Evolutionary conservation across 1,139 yeast genomes (phyloP), one percentile per base, ranked within the genome.

Genomic region (Diutina neorugosa): DNA sequence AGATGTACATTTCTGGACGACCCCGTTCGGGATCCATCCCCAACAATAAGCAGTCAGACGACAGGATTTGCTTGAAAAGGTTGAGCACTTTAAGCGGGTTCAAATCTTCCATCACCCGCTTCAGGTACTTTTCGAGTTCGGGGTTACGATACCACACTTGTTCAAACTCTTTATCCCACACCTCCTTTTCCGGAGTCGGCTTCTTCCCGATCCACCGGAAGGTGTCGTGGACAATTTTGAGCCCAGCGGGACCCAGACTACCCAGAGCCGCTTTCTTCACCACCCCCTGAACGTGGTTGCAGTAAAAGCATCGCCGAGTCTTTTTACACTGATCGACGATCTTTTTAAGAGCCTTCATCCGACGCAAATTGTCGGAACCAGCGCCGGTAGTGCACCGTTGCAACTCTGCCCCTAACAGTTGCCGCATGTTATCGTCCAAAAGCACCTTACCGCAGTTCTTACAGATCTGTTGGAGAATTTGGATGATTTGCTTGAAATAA

Each of bases 131-230:
- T 61, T 90, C 97, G 54, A 93, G 70, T 61, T 94, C 99, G 0
- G 98, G 96, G 62, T 84, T 84, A 57, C 85, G 74, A 21, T 70
- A 65, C 53, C 86, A 78, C 21, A 88, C 85, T 59, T 78, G 79
- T 57, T 85, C 86, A 63, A 95, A 85, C 59, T 90, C 96, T 54
- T 78, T 80, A 63, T 91, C 96, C 90, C 96, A 94, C 53, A 77
- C 77, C 31, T 77, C 79, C 66, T 90, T 90, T 64, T 94, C 98
- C 4, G 86, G 86, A 1, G 91, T 84, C 11, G 83, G 77, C 62
- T 87, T 90, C 70, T 94, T 94, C 55, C 98, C 97, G 44, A 88
- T 80, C 93, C 96, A 93, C 64, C 98, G 77, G 71, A 87, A 94
- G 31, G 96, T 87, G 68, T 94, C 98, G 67, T 94, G 99, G 55